Evolutionary conservation across 1,284 basidiomycete species (phyloP).

Genomic region (Mycena sp.): DNA sequence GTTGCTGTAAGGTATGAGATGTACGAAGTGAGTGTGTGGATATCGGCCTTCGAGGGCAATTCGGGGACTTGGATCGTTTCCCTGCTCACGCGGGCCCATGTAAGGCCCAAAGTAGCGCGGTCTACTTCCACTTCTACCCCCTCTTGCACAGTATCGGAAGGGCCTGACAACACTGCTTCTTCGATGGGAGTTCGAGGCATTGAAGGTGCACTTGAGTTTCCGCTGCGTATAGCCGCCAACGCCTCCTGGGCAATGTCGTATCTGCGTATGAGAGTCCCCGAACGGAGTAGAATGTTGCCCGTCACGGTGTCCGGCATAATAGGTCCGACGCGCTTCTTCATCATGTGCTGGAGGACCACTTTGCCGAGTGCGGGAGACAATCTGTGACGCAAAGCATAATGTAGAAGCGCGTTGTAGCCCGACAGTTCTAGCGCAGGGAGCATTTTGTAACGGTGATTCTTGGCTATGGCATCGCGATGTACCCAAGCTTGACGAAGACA

Average conservation of each 20-base stretch:
- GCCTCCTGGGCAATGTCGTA: constrained; percentile 45
- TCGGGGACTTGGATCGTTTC: constrained; percentile 16
- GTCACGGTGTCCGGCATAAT: constrained; percentile 59
- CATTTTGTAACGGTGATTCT: constrained; percentile 23
- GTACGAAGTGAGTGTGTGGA: constrained; percentile 59
- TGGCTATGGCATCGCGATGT: constrained; percentile 9
- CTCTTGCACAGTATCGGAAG: too few species aligned
- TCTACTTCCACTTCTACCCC: too few species aligned
- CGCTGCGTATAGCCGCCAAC: constrained; percentile 9
- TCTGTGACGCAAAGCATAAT: constrained; percentile 72
- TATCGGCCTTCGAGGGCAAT: constrained; percentile 41
- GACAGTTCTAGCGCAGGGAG: constrained; percentile 51
- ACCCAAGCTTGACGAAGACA: not conserved
- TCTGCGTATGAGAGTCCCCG: constrained; percentile 61
- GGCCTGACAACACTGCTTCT: too few species aligned
- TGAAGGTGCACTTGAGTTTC: too few species aligned
- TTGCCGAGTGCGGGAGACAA: constrained; percentile 58
- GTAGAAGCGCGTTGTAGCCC: constrained; percentile 70
- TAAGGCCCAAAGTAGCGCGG: not conserved
- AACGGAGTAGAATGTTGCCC: constrained; percentile 66
- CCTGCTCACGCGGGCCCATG: constrained; percentile 6
- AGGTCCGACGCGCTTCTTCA: constrained; percentile 44
- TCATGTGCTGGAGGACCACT: constrained; percentile 65
- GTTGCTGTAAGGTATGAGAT: constrained; percentile 62
- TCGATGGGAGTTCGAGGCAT: too few species aligned